Base-by-base conservation (phyloP, 139 green algal genomes). In the Mychonastes homosphaera region DNA sequence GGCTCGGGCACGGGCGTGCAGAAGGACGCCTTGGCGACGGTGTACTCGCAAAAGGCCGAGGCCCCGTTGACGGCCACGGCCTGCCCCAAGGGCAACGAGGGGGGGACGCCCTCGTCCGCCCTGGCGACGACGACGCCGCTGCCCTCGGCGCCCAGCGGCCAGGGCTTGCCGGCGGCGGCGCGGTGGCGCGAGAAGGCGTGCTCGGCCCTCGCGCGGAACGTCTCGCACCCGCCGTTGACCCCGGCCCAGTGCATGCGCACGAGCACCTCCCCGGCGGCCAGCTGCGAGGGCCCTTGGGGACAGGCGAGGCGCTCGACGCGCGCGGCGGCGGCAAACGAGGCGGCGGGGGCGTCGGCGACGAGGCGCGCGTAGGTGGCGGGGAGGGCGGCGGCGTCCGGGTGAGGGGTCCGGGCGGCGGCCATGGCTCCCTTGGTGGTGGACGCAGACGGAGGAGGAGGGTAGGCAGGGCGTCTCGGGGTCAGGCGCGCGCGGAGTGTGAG, bases 141-240 rank as follows among this genome's bases (percentile, higher is more conserved):
- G 30, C 74, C 76, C 41, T 89, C 81, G 2, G 81, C 81, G 1
- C 81, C 81, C 18, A 89, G 64, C 4, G 53, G 32, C 43, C 82
- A 80, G 23, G 28, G 36, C 29, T 41, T 15, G 35, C 64, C 46
- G 10, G n/a, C n/a, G n/a, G n/a, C n/a, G n/a, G 6, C 26, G 4
- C 30, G 33, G 62, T 83, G 81, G 29, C 16, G 12, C 2, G 54
- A 9, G 27, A 81, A 85, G 2, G 63, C 63, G 48, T 58, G 51
- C 44, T 83, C 72, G 6, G 66, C 78, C 0, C 77, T 63, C 0
- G 36, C 69, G 0, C 80, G 45, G 53, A 88, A 88, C 1, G 80
- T 88, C 48, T 88, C 80, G 51, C 80, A 88, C 26, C 80, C 80
- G 10, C 78, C 80, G 45, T 88, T 88, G 30, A 88, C 57, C 36